Base-by-base conservation (phyloP, 129 eudicot genomes). In the Tagetes erecta region DNA sequence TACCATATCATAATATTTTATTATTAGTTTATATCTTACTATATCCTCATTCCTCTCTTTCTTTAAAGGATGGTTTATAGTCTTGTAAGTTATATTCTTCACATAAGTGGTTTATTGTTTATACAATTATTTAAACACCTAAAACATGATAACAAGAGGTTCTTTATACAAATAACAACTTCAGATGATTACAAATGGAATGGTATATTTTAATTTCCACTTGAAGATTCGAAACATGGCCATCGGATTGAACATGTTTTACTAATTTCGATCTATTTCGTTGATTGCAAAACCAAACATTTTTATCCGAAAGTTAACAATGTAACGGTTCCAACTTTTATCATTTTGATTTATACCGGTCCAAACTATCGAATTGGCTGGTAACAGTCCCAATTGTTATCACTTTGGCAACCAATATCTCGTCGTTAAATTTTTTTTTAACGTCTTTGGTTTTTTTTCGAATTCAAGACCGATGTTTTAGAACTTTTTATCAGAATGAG, bases 141-240 rank as follows among this genome's bases (percentile, higher is more conserved):
- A 36, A 53, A 13, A 45, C 38, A 40, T 31, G 56, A 67, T 36
- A 55, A 68, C 35, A 42, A 68, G 62, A 68, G 60, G 33, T 68
- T 76, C 69, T 56, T 42, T 55, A 14, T 67, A 75, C 69, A 68
- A 75, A 59, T 59, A 8, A 8, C 68, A 8, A 60, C 31, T 30
- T 20, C 27, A 14, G 41, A 47, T 10, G 63, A 20, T 34, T 13
- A 60, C 44, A 3, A 36, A 36, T 63, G 1, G 47, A 46, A 50
- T 12, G 27, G 5, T 11, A 10, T 5, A 3, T 47, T 27, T 38
- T 74, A 37, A 49, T 49, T 44, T 74, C 0, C 44, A 14, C 66
- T 14, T 34, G n/a, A 45, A 34, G 68, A 74, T 14, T 14, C 41
- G 30, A 8, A 41, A 27, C 36, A 41, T 6, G 27, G 9, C 11